phyloP scores from a whole-genome alignment of 2,329 filamentous ascomycete genomes.

The Geosmithia putterillii region DNA sequence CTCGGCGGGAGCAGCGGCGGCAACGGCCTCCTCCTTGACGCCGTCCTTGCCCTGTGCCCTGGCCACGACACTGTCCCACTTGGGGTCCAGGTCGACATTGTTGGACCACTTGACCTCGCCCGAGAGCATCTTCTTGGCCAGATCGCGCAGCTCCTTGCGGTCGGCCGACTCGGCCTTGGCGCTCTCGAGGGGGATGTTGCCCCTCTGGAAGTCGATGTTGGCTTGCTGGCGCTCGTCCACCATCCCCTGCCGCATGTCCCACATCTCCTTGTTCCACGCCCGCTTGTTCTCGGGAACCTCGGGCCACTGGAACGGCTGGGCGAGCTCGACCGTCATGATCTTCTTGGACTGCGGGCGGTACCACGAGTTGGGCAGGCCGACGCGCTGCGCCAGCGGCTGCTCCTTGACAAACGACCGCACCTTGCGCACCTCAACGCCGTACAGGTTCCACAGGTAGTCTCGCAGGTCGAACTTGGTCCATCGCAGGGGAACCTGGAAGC shows the following conservation, averaged over 20 bases:
- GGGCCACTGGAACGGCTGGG: constrained; percentile 81
- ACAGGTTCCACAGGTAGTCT: constrained; percentile 84
- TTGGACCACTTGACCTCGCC: constrained; percentile 51
- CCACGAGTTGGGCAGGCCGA: constrained; percentile 38
- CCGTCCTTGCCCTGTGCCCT: constrained; percentile 7
- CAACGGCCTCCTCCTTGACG: neutral
- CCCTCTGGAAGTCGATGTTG: constrained; percentile 20
- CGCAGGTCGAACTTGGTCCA: constrained; percentile 96
- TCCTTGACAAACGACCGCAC: constrained; percentile 71
- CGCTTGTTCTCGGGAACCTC: constrained; percentile 48
- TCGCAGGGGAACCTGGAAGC: constrained; percentile 79
- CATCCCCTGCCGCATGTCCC: constrained; percentile 36
- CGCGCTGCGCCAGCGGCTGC: constrained; percentile 40
- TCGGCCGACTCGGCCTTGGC: constrained; percentile 28
- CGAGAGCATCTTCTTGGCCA: constrained; percentile 48
- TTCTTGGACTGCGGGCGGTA: constrained; percentile 66
- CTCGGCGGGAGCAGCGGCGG: neutral
- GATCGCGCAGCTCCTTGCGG: constrained; percentile 36
- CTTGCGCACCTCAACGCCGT: constrained; percentile 58
- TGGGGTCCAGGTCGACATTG: constrained; percentile 29
- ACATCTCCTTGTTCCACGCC: constrained; percentile 53
- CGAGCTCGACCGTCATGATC: constrained; percentile 90
- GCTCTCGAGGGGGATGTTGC: constrained; percentile 23
- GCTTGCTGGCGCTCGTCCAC: constrained; percentile 32
- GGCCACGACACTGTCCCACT: constrained; percentile 26